Percentiles rank a stretch among this genome's conserved stretches.
Conservation (phyloP, 1,284 basidiomycete genomes). For the Puccinia triticina region DNA sequence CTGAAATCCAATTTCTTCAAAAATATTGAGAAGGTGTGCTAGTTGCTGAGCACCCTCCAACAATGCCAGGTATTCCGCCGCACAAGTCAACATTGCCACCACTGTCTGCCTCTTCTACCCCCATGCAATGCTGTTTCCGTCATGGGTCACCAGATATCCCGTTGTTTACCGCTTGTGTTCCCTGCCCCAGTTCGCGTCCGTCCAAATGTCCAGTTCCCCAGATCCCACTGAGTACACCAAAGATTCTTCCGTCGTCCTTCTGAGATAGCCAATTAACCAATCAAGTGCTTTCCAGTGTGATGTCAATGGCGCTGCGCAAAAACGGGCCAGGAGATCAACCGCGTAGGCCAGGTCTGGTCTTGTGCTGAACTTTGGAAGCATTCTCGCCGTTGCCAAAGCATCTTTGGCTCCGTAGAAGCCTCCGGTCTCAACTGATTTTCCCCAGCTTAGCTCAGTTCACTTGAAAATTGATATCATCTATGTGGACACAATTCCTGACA, state of each 20-base stretch:
- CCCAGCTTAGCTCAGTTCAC: too few relatives aligned
- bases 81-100: slow-evolving; percentile 10
- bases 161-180: background rate
- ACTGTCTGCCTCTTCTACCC: background rate
- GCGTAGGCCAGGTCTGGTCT: background rate
- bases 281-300: background rate
- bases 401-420: too few relatives aligned
- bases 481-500: too few relatives aligned
- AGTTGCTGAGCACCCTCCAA: background rate
- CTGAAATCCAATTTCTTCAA: background rate
- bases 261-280: background rate
- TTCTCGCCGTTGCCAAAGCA: too few relatives aligned
- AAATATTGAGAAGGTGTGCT: background rate
- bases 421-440: too few relatives aligned
- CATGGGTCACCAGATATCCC: background rate
- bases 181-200: slow-evolving; percentile 20
- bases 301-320: background rate
- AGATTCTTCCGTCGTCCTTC: background rate
- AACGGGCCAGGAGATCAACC: background rate
- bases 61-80: background rate
- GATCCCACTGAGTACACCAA: too few relatives aligned
- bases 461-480: too few relatives aligned
- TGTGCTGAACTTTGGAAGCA: too few relatives aligned
- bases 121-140: background rate
- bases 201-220: background rate